Evolutionary conservation across 306 rosid species (phyloP), one percentile per base, ranked within the genome.

Genomic region (Ormosia emarginata): DNA sequence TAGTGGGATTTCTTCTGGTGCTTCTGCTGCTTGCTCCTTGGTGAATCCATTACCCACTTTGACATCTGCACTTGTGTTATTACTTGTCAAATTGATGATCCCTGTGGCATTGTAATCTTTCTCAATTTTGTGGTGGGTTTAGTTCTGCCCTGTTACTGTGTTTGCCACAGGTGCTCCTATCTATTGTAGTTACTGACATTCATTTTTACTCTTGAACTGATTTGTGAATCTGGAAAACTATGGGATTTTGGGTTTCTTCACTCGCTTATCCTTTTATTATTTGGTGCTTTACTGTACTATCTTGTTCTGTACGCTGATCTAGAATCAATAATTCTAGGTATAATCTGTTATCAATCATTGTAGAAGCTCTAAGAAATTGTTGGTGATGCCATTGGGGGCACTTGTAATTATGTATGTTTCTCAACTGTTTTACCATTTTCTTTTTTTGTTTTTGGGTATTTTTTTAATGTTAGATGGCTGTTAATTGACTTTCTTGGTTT

Each of bases 21-120:
- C 79, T 66, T 88, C 99, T 64, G 84, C 83, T 59, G 94, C 98
- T 32, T 86, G 79, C 85, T 85, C 97, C 53, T 79, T 87, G 91
- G 78, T 75, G 83, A 91, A 83, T 63, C 89, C 93, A 15, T 84
- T 85, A 47, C 87, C 90, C 41, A 67, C 75, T 79, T 82, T 85
- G 66, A 80, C 85, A 14, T 53, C 66, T 66, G 84, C 88, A 1
- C 61, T 90, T 18, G 37, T 90, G 78, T 68, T 89, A 69, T 70
- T 89, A 73, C 39, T 83, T 33, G 86, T 76, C 71, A 86, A 87
- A 83, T 83, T 88, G 63, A 29, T 85, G 67, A 77, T 82, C 36
- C 69, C 88, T 40, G 67, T 67, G 79, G 88, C 82, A 64, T 86
- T 84, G 88, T 93, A 77, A 89, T 83, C 81, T 80, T 67, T 67